phyloP scores from a whole-genome alignment of 2,329 filamentous ascomycete species.

The Aspergillus sp. region DNA sequence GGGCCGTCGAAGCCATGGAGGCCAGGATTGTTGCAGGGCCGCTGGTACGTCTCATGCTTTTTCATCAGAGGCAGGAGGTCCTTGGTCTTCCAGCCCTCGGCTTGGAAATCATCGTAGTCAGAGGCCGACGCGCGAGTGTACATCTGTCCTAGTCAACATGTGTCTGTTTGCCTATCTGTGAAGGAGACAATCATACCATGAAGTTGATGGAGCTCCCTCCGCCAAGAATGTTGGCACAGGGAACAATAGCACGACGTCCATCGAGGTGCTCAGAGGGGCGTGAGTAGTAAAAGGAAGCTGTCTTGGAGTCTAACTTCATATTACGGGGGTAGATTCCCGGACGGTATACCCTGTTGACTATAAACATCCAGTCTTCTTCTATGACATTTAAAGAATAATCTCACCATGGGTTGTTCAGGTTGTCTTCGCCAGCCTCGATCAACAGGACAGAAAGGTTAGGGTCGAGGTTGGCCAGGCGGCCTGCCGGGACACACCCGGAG shows the following conservation, averaged over 20 bases:
- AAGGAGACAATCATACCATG: slow-evolving; percentile 54
- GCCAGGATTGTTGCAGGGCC: slow-evolving; percentile 59
- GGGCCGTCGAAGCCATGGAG: slow-evolving; percentile 76
- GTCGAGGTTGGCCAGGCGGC: slow-evolving; percentile 69
- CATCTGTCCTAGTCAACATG: slow-evolving; percentile 50
- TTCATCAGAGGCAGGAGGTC: slow-evolving; percentile 74
- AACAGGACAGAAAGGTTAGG: slow-evolving; percentile 70
- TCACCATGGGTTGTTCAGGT: slow-evolving; percentile 71
- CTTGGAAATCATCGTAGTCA: slow-evolving; percentile 76
- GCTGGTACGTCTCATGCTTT: slow-evolving; percentile 78
- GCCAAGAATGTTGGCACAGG: slow-evolving; percentile 69
- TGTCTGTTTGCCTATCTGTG: background rate
- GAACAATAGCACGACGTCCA: slow-evolving; percentile 71
- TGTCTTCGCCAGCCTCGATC: slow-evolving; percentile 70
- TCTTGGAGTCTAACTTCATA: slow-evolving; percentile 79
- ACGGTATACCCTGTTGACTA: slow-evolving; percentile 61
- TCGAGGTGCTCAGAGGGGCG: slow-evolving; percentile 70
- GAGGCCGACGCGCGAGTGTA: slow-evolving; percentile 70
- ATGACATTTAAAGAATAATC: background rate
- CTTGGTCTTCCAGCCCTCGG: slow-evolving; percentile 75
- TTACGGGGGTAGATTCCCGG: slow-evolving; percentile 76
- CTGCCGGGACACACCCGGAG: slow-evolving; percentile 42
- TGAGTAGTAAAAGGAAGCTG: slow-evolving; percentile 78
- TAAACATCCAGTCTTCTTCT: background rate
- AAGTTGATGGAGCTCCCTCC: slow-evolving; percentile 76